Evolutionary conservation across 2,329 filamentous ascomycete species (phyloP), one percentile per base, ranked within the genome.

Genomic region (Dichotomopilus funicola): DNA sequence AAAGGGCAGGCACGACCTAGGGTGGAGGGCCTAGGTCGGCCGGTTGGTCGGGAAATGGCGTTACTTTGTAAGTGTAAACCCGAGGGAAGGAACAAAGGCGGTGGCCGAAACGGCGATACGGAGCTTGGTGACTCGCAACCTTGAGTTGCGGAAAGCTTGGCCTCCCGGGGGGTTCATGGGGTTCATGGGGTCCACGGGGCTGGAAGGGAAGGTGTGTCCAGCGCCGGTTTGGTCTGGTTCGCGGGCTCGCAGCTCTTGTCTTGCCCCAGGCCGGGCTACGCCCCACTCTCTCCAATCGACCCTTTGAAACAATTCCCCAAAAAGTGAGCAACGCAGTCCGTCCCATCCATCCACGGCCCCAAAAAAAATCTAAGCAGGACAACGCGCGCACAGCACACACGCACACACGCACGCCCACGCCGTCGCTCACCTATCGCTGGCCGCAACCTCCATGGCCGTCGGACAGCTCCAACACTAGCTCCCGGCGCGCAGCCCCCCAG

Each of bases 231-330:
- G 19, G 19, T 27, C 19, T 27, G 19, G 19, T 27, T 27, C 19
- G 19, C 19, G 19, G 19, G 19, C 19, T 27, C 19, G 19, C 19
- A 27, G 19, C 19, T 27, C 19, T 42, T 54, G 36, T 40, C 6
- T 42, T 13, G 11, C 11, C 6, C 6, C 40, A 3, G 40, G 40
- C 40, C 12, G 4, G 37, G n/a, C 19, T 4, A 27, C 35, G 54
- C 50, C 50, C 62, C 59, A 62, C 59, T 41, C 36, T 62, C 59
- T 51, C 62, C 61, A 61, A 64, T 62, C 58, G 59, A 56, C 56
- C 47, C 48, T 58, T 49, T 53, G 51, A 47, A 35, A 56, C 41
- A 54, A 57, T 53, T 61, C 57, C 59, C 59, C 58, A 54, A 57
- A 59, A 53, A 56, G 51, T 35, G 49, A 48, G 53, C 34, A 53